A percentile compares a stretch with the other conserved stretches of the same genome.
Evolutionary conservation across 2,329 filamentous ascomycete genomes (phyloP).

Genomic region (Periconia macrospinosa): DNA sequence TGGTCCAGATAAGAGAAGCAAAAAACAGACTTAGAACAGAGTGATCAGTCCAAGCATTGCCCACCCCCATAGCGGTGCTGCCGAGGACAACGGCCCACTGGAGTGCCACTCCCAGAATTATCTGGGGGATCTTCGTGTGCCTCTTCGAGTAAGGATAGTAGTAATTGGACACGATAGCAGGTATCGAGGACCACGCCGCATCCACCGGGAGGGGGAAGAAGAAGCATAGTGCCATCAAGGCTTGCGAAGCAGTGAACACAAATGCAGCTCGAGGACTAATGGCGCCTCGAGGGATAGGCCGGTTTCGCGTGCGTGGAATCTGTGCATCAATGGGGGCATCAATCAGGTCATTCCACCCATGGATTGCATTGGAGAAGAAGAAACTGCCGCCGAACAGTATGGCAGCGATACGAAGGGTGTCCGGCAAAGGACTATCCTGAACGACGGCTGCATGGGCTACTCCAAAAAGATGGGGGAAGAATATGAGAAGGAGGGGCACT

Average conservation of each 20-base stretch:
- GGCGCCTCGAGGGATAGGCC: slow-evolving; percentile 48
- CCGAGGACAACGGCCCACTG: slow-evolving; percentile 7
- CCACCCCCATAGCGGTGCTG: neutral
- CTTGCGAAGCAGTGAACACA: slow-evolving; percentile 45
- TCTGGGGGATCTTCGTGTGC: slow-evolving; percentile 56
- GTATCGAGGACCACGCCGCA: slow-evolving; percentile 43
- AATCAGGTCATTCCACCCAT: slow-evolving; percentile 59
- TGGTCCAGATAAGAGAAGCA: slow-evolving; percentile 20
- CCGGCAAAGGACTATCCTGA: neutral
- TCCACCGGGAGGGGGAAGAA: slow-evolving; percentile 36
- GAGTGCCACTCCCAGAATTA: slow-evolving; percentile 49
- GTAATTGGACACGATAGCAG: slow-evolving; percentile 48
- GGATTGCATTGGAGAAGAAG: slow-evolving; percentile 24
- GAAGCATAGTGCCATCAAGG: slow-evolving; percentile 48
- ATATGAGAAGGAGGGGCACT: slow-evolving; percentile 54
- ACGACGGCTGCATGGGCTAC: slow-evolving; percentile 40
- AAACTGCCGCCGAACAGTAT: slow-evolving; percentile 54
- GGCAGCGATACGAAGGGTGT: slow-evolving; percentile 5
- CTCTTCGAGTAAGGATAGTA: slow-evolving; percentile 57
- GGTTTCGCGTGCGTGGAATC: slow-evolving; percentile 19
- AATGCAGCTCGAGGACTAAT: slow-evolving; percentile 43
- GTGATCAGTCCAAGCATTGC: neutral
- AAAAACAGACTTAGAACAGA: slow-evolving; percentile 1
- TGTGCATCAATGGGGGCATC: slow-evolving; percentile 58
- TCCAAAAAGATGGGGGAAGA: slow-evolving; percentile 44